Base-by-base conservation (phyloP, 2,329 filamentous ascomycete genomes). In the Alternaria longipes region DNA sequence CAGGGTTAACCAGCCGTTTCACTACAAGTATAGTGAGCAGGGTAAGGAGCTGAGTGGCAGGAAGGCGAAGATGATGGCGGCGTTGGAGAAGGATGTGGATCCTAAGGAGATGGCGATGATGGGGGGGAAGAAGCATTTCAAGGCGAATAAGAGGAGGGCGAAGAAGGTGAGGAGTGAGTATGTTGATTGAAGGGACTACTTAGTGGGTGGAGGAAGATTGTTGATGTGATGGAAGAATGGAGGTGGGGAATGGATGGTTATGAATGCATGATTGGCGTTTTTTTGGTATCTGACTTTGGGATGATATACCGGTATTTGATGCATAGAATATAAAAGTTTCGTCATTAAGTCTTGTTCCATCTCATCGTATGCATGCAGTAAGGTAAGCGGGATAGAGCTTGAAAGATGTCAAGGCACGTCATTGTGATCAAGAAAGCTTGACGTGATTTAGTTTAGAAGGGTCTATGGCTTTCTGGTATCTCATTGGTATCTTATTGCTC, bases 91-190 rank as follows among this genome's bases (percentile, higher is more conserved):
- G 61, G 91, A 92, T 14, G 78, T 98, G 36, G 93, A 97, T 73
- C 90, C 91, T 0, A 90, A 89, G 61, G 94, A 97, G 59, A 81
- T 95, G 67, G 81, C 78, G 78, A 83, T 84, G 53, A 87, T 84
- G 53, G 86, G 89, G 59, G 87, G 90, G 60, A 99, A 99, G 87
- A 98, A 97, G 83, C 95, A 99, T 81, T 95, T 93, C 80, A 97
- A 97, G 82, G 90, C 87, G n/a, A 88, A 89, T 41, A 86, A 87
- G 64, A 89, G 85, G 79, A 86, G 84, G 61, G 90, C 87, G 75
- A 83, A 83, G 62, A 84, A 82, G 74, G 84, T 81, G 71, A 70
- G 69, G 56, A 78, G 74, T 47, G 81, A 78, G 65, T 81, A 82
- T 70, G 77, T 63, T 1, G 58, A 60, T 18, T 20, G 20, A 20